Conservation (phyloP, 2,329 filamentous ascomycete genomes). For the Rosellinia necatrix region DNA sequence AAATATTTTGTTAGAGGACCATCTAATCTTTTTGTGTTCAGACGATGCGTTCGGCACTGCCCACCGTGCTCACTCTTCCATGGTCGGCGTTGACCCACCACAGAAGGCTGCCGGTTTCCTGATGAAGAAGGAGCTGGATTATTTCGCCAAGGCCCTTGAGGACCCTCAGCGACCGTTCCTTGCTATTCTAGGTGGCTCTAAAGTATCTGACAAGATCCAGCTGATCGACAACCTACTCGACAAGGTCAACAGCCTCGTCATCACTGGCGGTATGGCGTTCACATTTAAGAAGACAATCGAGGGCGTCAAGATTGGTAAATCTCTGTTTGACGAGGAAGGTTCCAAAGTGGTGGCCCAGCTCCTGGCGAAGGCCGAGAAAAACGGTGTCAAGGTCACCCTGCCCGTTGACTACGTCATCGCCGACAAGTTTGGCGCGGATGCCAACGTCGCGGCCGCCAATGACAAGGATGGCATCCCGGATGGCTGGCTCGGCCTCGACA, state of each 20-base stretch:
- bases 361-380: conserved; percentile 93
- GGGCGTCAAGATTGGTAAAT: conserved; percentile 85
- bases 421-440: conserved; percentile 90
- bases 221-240: conserved; percentile 98
- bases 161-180: conserved; percentile 93
- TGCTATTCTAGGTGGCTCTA: conserved; percentile 95
- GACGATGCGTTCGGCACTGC: conserved; percentile 98
- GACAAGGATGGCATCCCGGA: conserved; percentile 91
- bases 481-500: conserved; percentile 98
- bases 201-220: conserved; percentile 99
- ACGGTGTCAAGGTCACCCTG: conserved; percentile 93
- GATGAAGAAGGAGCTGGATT: conserved; percentile 99
- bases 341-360: conserved; percentile 87
- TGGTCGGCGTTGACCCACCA: conserved; percentile 95
- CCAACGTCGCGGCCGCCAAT: conserved; percentile 78
- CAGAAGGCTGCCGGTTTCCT: conserved; percentile 98
- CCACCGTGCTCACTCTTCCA: conserved; percentile 97
- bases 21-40: too few relatives aligned
- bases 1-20: too few relatives aligned
- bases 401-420: conserved; percentile 95
- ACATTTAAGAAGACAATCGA: conserved; percentile 99
- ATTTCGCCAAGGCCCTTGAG: conserved; percentile 97
- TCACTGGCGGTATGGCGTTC: conserved; percentile 98
- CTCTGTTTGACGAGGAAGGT: conserved; percentile 90
- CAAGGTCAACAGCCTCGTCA: conserved; percentile 95